Base-by-base conservation (phyloP, 257 asterid genomes). In the Mitragyna speciosa region DNA sequence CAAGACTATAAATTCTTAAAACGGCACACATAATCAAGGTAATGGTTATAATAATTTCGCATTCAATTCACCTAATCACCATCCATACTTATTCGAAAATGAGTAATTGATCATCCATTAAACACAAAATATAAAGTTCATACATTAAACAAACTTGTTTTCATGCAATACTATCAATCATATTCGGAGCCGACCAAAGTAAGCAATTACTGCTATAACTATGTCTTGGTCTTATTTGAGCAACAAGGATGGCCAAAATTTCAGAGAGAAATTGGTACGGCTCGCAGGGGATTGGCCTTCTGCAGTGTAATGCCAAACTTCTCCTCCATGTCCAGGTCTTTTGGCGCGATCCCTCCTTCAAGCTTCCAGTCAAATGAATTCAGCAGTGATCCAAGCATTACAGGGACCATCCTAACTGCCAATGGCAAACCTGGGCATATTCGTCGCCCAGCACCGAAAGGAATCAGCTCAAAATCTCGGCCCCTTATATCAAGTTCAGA, bases 361-460 rank as follows among this genome's bases (percentile, higher is more conserved):
- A 84, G 79, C 72, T 86, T 82, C 89, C 87, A 86, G 24, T 81
- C 78, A 39, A 86, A 84, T 0, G 79, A 78, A 56, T 84, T 82
- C 0, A 86, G 74, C 65, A 84, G 20, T 1, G 84, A 81, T 17
- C 86, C 87, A 22, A 86, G 76, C 67, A 78, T 82, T 1, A 84
- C 81, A 12, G 82, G 84, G 24, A 84, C 33, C 67, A 56, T 86
- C 72, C 85, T 79, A 0, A 51, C 33, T 2, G 84, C 87, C 67
- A 86, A 54, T 6, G 89, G 82, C 77, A 84, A 68, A 14, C 87
- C 83, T 0, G 87, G 87, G 54, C 86, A 86, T 2, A 84, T 86
- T 73, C 87, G 84, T 6, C 86, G 6, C 26, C 87, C 87, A 24
- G 87, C 85, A 22, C 89, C 89, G 30, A 86, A 86, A 0, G 87